A percentile compares a stretch with the other conserved stretches of the same genome.
phyloP scores from a whole-genome alignment of 495 filamentous ascomycete species.

The Penicillium bovifimosum region DNA sequence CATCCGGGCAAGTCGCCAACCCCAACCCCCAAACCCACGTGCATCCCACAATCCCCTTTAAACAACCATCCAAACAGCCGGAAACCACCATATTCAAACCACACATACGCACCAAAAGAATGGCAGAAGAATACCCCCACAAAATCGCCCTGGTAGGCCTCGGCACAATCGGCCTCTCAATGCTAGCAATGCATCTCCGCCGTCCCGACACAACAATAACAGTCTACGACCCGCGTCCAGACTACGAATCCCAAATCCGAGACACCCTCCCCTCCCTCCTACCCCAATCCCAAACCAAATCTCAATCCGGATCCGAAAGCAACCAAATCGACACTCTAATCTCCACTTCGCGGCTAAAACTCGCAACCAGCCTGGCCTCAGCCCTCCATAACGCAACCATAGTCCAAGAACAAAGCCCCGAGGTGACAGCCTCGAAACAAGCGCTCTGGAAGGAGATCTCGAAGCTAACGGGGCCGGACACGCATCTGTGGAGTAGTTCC shows the following conservation, averaged over 20 bases:
- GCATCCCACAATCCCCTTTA: too few species aligned
- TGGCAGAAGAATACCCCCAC: slow-evolving; percentile 22
- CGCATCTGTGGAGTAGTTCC: slow-evolving; percentile 53
- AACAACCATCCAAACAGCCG: not conserved
- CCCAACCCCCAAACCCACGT: too few species aligned
- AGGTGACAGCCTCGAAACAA: slow-evolving; percentile 47
- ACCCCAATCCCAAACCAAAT: not conserved
- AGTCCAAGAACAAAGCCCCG: slow-evolving; percentile 56
- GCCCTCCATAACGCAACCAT: slow-evolving; percentile 45
- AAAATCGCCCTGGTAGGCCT: slow-evolving; percentile 49
- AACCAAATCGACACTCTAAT: slow-evolving; percentile 17
- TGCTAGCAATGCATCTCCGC: slow-evolving; percentile 50
- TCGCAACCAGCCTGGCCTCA: slow-evolving; percentile 32
- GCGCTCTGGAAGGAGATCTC: slow-evolving; percentile 47
- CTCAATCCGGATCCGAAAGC: slow-evolving; percentile 6
- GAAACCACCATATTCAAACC: not conserved
- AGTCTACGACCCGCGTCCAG: slow-evolving; percentile 50
- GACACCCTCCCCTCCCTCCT: slow-evolving; percentile 34
- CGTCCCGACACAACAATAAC: slow-evolving; percentile 38
- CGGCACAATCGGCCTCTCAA: slow-evolving; percentile 58
- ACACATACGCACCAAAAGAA: not conserved
- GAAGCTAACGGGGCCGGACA: slow-evolving; percentile 23
- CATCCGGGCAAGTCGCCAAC: too few species aligned
- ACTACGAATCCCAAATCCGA: slow-evolving; percentile 42
- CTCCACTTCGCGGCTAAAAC: slow-evolving; percentile 25